phyloP scores from a whole-genome alignment of 768 basidiomycete species.

The Phaeolepiota aurea region DNA sequence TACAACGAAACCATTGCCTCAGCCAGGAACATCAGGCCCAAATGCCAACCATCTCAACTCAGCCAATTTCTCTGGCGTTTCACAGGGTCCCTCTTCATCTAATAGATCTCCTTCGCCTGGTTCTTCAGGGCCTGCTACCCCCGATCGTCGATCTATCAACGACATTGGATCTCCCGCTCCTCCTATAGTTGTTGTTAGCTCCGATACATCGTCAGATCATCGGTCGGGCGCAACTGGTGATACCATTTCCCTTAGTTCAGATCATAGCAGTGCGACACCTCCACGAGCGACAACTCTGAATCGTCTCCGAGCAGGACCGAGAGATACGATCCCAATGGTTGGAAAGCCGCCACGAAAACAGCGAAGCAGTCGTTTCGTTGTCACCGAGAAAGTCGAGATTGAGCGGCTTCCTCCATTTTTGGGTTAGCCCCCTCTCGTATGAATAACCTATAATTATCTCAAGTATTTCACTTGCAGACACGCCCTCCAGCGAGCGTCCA shows the following conservation, averaged over 20 bases:
- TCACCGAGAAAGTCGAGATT: constrained; percentile 94
- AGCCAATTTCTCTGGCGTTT: constrained; percentile 22
- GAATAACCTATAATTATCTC: constrained; percentile 1
- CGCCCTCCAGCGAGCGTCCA: constrained; percentile 77
- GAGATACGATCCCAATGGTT: constrained; percentile 94
- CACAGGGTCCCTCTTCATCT: constrained; percentile 32
- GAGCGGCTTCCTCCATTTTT: constrained; percentile 88
- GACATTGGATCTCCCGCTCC: constrained; percentile 50
- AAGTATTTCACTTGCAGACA: constrained; percentile 40
- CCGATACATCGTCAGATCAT: constrained; percentile 53
- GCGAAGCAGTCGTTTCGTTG: constrained; percentile 92
- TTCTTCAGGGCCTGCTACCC: constrained; percentile 25
- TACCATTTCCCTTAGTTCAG: constrained; percentile 37
- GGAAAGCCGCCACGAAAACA: constrained; percentile 98
- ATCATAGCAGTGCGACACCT: constrained; percentile 43
- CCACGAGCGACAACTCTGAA: constrained; percentile 63
- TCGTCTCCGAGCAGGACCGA: constrained; percentile 75
- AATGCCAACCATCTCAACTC: constrained; percentile 27
- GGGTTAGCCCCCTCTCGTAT: constrained; percentile 40
- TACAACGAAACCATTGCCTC: constrained; percentile 57
- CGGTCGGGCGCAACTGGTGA: constrained; percentile 37
- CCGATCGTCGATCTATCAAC: constrained; percentile 53
- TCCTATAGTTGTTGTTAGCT: constrained; percentile 81
- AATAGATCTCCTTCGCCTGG: constrained; percentile 35
- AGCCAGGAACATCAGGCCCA: constrained; percentile 29